Evolutionary conservation across 495 filamentous ascomycete species (phyloP).

Genomic region (Penicillium malachiteum): DNA sequence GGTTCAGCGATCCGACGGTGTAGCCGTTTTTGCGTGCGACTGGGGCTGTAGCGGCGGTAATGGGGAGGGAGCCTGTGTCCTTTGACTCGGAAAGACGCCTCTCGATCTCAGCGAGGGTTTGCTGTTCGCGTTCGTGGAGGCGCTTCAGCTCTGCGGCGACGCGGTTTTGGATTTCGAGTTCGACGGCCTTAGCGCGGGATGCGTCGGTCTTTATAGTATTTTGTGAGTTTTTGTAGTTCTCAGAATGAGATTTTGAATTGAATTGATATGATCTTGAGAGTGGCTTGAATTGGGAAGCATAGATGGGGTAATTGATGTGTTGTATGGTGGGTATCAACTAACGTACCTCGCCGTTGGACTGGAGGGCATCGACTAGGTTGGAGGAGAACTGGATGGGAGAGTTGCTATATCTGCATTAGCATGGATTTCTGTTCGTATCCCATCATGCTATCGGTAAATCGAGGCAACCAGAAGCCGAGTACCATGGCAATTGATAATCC

Average conservation of each 20-base stretch:
- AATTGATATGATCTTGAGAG: constrained; percentile 2
- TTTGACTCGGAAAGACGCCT: constrained; percentile 53
- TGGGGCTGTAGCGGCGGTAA: constrained; percentile 31
- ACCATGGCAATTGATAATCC: constrained; percentile 10
- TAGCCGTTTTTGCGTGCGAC: constrained; percentile 34
- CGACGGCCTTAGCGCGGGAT: constrained; percentile 76
- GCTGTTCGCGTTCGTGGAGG: constrained; percentile 62
- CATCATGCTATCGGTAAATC: neutral
- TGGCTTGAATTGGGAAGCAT: neutral
- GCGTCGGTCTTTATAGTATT: constrained; percentile 67
- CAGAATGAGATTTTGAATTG: neutral
- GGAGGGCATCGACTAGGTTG: constrained; percentile 76
- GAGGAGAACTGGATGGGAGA: constrained; percentile 84
- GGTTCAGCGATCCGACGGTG: constrained; percentile 43
- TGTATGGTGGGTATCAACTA: constrained; percentile 1
- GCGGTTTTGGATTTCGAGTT: constrained; percentile 86
- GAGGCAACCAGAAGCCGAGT: neutral
- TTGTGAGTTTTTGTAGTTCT: constrained; percentile 7
- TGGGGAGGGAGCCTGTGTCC: constrained; percentile 29
- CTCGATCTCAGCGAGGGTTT: constrained; percentile 53
- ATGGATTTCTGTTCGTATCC: neutral
- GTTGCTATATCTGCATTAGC: constrained; percentile 53
- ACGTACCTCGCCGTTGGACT: constrained; percentile 80
- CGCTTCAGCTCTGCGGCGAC: constrained; percentile 80
- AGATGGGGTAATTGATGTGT: too few relatives aligned